phyloP scores from a whole-genome alignment of 495 filamentous ascomycete species.

The Penicillium paradoxum region DNA sequence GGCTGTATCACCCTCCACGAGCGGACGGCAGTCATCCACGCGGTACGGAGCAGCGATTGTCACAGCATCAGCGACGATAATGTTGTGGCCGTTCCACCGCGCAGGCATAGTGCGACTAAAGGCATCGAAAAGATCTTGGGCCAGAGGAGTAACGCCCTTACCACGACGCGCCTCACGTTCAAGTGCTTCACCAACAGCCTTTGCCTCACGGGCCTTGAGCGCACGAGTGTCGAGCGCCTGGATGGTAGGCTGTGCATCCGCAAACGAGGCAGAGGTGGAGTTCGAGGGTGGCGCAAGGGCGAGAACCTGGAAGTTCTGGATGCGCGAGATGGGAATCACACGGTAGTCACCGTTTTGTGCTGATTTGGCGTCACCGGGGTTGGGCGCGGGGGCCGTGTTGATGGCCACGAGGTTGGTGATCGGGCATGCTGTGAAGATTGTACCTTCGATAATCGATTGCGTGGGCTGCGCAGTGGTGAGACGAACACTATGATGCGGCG shows the following conservation, averaged over 20 bases:
- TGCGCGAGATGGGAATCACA: slow-evolving; percentile 58
- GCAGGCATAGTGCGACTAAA: slow-evolving; percentile 59
- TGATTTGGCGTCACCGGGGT: slow-evolving; percentile 34
- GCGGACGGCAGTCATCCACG: slow-evolving; percentile 51
- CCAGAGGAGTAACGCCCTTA: slow-evolving; percentile 59
- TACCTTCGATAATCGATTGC: slow-evolving; percentile 53
- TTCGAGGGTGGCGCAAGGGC: slow-evolving; percentile 56
- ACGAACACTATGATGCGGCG: slow-evolving; percentile 46
- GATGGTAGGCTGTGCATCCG: slow-evolving; percentile 37
- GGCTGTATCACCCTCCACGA: slow-evolving; percentile 44
- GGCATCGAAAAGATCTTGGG: slow-evolving; percentile 66
- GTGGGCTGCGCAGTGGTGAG: slow-evolving; percentile 52
- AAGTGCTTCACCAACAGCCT: slow-evolving; percentile 48
- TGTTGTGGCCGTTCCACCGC: slow-evolving; percentile 57
- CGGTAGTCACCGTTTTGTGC: slow-evolving; percentile 54
- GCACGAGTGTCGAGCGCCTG: slow-evolving; percentile 48
- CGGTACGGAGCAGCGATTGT: slow-evolving; percentile 57
- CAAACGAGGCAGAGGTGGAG: slow-evolving; percentile 35
- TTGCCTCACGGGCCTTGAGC: slow-evolving; percentile 50
- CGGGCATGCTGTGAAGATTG: slow-evolving; percentile 62
- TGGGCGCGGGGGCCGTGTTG: slow-evolving; percentile 40
- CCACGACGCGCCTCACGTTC: slow-evolving; percentile 52
- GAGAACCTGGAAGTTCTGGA: slow-evolving; percentile 56
- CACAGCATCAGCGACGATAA: slow-evolving; percentile 63
- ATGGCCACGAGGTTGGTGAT: slow-evolving; percentile 62